Percentiles rank a stretch among this genome's conserved stretches.
These are phyloP conservation scores for Achaetomium macrosporum DNA, from an alignment of 2,329 filamentous ascomycete species.

Conservation along the genomic window DNA sequence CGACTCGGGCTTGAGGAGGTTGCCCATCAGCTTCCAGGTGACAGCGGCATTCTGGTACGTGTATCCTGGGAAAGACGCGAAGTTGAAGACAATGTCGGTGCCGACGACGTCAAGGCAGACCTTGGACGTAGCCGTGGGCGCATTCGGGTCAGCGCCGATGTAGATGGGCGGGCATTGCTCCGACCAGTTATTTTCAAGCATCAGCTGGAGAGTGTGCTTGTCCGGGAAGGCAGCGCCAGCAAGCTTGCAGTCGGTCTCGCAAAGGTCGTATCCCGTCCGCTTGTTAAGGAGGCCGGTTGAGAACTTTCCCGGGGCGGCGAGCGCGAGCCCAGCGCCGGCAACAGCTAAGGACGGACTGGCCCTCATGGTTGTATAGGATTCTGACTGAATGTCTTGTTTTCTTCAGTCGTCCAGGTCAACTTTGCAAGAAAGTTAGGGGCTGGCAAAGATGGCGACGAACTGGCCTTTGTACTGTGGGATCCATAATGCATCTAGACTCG, in stretches of 20 bases:
- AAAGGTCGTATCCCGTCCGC: conserved; percentile 13
- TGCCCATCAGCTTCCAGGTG: conserved; percentile 11
- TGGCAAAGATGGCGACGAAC: no score
- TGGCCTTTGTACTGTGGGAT: background rate
- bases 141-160: background rate
- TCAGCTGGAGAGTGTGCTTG: conserved; percentile 14
- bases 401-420: background rate
- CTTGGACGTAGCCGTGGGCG: background rate
- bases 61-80: conserved; percentile 11
- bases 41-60: conserved; percentile 4
- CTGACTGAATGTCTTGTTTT: background rate
- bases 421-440: background rate
- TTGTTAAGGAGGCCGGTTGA: background rate
- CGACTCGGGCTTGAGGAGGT: background rate
- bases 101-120: conserved; percentile 15
- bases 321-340: conserved; percentile 9
- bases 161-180: conserved; percentile 16
- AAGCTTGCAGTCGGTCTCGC: conserved; percentile 13
- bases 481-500: background rate
- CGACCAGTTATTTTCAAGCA: conserved; percentile 7
- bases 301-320: background rate
- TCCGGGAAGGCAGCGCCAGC: conserved; percentile 9
- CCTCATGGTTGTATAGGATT: conserved; percentile 2
- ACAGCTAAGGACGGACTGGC: background rate
- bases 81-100: conserved; percentile 11